Conservation (phyloP, 2,329 filamentous ascomycete genomes). For the Epichloe scottii region DNA sequence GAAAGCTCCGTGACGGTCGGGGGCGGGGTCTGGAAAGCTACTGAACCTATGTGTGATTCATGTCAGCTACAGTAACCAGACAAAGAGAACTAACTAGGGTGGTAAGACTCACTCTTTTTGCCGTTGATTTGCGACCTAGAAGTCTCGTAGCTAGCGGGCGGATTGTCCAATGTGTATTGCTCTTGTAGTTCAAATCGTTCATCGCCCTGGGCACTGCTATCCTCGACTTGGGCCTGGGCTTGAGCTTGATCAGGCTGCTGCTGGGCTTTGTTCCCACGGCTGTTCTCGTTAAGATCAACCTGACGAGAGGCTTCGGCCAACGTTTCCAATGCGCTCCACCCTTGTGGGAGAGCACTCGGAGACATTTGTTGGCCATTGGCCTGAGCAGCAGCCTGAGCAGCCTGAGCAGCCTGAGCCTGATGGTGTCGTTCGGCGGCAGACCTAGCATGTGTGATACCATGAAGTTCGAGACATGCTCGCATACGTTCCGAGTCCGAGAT, state of each 20-base stretch:
- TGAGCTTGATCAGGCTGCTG: slow-evolving; percentile 17
- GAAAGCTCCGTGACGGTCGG: slow-evolving; percentile 23
- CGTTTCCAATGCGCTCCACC: slow-evolving; percentile 73
- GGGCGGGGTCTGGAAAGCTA: slow-evolving; percentile 13
- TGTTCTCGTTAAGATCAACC: slow-evolving; percentile 54
- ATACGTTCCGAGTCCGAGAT: slow-evolving; percentile 64
- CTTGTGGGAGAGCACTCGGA: slow-evolving; percentile 32
- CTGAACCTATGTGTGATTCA: slow-evolving; percentile 3
- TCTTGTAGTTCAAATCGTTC: slow-evolving; percentile 43
- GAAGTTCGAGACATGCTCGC: slow-evolving; percentile 59
- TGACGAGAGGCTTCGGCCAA: slow-evolving; percentile 79
- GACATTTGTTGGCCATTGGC: slow-evolving; percentile 17
- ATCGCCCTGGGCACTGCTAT: slow-evolving; percentile 12
- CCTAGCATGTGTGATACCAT: slow-evolving; percentile 49
- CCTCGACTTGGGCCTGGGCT: slow-evolving; percentile 13
- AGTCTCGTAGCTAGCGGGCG: slow-evolving; percentile 35
- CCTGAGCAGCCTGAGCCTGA: slow-evolving; percentile 4
- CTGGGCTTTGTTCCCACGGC: slow-evolving; percentile 32
- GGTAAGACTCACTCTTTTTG: slow-evolving; percentile 16
- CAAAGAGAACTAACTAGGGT: neutral
- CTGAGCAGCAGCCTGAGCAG: slow-evolving; percentile 7
- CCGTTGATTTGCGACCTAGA: slow-evolving; percentile 12
- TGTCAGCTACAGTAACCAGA: neutral
- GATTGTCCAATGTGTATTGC: slow-evolving; percentile 45
- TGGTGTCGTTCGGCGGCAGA: slow-evolving; percentile 19